These are phyloP conservation scores for Oryza brachyantha DNA, from an alignment of 176 grass and related monocot species.

Conservation along the genomic window DNA sequence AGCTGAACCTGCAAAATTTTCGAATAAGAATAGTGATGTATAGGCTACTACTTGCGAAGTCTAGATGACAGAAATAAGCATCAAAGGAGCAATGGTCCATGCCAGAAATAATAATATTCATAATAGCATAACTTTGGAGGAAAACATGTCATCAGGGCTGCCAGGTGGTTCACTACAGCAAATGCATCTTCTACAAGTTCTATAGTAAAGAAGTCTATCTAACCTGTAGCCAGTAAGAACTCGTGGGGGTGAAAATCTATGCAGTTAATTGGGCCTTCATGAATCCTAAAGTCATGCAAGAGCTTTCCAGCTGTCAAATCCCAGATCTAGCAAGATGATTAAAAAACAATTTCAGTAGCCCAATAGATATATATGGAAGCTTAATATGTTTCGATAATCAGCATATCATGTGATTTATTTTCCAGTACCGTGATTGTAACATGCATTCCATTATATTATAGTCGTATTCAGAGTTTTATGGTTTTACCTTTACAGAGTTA, in stretches of 20 bases:
- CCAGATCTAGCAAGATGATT: constrained; percentile 64
- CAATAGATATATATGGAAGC: constrained; percentile 3
- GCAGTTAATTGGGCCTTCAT: constrained; percentile 82
- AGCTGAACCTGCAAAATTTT: constrained; percentile 65
- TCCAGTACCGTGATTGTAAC: background rate
- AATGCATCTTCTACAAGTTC: constrained; percentile 6
- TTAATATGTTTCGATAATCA: background rate
- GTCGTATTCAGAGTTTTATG: constrained; percentile 5
- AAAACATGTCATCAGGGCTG: background rate
- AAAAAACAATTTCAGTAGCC: constrained; percentile 9
- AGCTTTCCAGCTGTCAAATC: constrained; percentile 95
- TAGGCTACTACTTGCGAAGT: constrained; percentile 12
- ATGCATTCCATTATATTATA: background rate
- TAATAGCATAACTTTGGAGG: background rate
- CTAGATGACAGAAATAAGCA: constrained; percentile 21
- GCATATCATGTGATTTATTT: background rate
- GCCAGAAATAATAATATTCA: constrained; percentile 7
- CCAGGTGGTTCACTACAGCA: background rate
- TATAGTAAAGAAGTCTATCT: constrained; percentile 8
- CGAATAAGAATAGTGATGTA: constrained; percentile 19
- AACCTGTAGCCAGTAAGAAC: constrained; percentile 90
- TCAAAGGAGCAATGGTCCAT: background rate
- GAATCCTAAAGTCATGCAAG: constrained; percentile 73
- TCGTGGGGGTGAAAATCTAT: constrained; percentile 90
- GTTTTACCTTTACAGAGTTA: constrained; percentile 67